Percentiles rank a stretch among this genome's conserved stretches.
These are phyloP conservation scores for Vanderwaltozyma tropicalis DNA, from an alignment of 805 yeast species.

Conservation along the genomic window DNA sequence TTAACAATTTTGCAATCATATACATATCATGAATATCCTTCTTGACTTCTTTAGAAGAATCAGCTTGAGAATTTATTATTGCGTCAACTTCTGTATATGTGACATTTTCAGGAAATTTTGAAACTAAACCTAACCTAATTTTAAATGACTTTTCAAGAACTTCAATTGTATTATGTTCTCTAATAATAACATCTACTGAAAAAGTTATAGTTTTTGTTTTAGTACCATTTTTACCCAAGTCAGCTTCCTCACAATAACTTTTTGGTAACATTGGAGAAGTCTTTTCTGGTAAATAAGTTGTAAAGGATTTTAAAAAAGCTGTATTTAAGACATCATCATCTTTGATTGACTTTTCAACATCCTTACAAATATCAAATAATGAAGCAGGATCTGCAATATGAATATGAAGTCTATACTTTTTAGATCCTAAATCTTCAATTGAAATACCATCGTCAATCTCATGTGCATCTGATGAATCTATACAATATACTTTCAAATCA, in stretches of 20 bases:
- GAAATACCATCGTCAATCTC: slow-evolving; percentile 94
- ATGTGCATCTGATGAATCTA: slow-evolving; percentile 69
- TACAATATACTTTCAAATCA: slow-evolving; percentile 58
- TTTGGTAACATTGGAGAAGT: slow-evolving; percentile 64
- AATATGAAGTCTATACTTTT: slow-evolving; percentile 40
- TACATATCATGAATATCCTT: slow-evolving; percentile 32
- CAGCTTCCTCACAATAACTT: slow-evolving; percentile 39
- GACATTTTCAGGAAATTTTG: slow-evolving; percentile 35
- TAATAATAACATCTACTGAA: slow-evolving; percentile 25
- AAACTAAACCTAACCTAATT: slow-evolving; percentile 34
- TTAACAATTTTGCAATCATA: slow-evolving; percentile 13
- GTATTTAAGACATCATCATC: slow-evolving; percentile 33
- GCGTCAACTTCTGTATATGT: slow-evolving; percentile 50
- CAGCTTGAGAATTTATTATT: slow-evolving; percentile 1
- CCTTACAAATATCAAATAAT: slow-evolving; percentile 32
- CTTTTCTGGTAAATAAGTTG: slow-evolving; percentile 63
- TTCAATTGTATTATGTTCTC: slow-evolving; percentile 18
- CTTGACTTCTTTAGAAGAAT: slow-evolving; percentile 4
- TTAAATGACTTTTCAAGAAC: slow-evolving; percentile 20
- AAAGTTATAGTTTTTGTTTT: slow-evolving; percentile 41
- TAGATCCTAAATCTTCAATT: slow-evolving; percentile 29
- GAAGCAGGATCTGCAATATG: slow-evolving; percentile 89
- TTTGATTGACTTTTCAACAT: slow-evolving; percentile 1
- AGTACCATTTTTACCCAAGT: slow-evolving; percentile 36
- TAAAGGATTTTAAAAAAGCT: slow-evolving; percentile 52